Percentiles rank a stretch among this genome's conserved stretches.
These are phyloP conservation scores for Arctium minus DNA, from an alignment of 129 eudicot genomes.

Conservation along the genomic window DNA sequence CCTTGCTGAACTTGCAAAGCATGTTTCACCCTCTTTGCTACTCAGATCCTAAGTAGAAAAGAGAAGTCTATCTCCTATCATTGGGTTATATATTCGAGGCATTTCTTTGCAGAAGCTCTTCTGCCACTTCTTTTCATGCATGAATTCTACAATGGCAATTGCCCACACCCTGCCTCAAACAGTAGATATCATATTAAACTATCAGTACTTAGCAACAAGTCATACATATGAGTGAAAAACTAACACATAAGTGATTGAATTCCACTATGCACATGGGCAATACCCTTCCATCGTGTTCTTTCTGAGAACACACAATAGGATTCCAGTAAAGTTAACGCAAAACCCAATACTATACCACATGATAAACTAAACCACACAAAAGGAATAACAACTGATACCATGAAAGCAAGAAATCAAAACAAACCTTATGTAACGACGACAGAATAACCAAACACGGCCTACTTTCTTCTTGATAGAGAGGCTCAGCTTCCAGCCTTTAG, in stretches of 20 bases:
- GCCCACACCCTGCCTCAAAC: not conserved
- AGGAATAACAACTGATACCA: not conserved
- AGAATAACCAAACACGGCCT: conserved; percentile 58
- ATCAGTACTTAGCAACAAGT: not conserved
- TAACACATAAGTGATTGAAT: not conserved
- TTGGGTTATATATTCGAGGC: not conserved
- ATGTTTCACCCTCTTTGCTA: not conserved
- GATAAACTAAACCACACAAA: not conserved
- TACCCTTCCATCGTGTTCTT: not conserved
- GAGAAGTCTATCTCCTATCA: not conserved
- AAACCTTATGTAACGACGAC: conserved; percentile 89
- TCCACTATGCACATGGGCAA: not conserved
- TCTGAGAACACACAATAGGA: not conserved
- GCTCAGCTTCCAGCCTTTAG: conserved; percentile 70
- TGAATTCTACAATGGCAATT: not conserved
- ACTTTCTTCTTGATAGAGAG: conserved; percentile 66
- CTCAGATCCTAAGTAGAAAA: not conserved
- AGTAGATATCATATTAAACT: not conserved
- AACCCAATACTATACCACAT: not conserved
- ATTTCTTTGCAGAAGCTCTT: not conserved
- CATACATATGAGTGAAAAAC: not conserved
- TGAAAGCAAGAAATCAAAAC: not conserved
- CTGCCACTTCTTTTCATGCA: not conserved
- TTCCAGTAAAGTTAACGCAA: not conserved
- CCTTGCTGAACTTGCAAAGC: not conserved